Evolutionary conservation across 2,329 filamentous ascomycete genomes (phyloP).

Genomic region (Teratosphaeriaceae sp.): DNA sequence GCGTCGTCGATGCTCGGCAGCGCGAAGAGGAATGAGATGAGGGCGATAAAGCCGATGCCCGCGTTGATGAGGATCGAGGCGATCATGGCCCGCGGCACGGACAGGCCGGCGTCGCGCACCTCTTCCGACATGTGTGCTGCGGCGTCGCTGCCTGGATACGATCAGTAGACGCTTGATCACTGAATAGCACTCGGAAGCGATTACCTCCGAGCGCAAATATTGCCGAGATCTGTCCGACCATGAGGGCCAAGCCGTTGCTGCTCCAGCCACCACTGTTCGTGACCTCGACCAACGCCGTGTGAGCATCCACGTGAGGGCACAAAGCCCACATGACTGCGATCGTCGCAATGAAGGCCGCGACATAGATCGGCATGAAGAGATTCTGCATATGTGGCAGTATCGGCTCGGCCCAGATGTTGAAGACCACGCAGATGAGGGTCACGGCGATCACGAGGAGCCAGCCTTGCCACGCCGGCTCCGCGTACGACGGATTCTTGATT

Average conservation of each 20-base stretch:
- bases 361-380: constrained; percentile 23
- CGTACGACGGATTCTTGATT: constrained; percentile 37
- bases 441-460: constrained; percentile 44
- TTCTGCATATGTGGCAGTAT: constrained; percentile 34
- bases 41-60: constrained; percentile 27
- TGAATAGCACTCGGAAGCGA: neutral
- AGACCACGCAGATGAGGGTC: constrained; percentile 35
- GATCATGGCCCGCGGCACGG: constrained; percentile 26
- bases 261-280: constrained; percentile 35
- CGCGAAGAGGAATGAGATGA: constrained; percentile 24
- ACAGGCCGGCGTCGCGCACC: constrained; percentile 22
- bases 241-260: constrained; percentile 22
- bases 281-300: constrained; percentile 32
- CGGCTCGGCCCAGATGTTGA: constrained; percentile 33
- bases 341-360: constrained; percentile 1
- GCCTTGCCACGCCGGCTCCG: constrained; percentile 40
- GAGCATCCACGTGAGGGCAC: constrained; percentile 18
- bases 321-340: constrained; percentile 4
- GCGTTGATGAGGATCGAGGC: constrained; percentile 27
- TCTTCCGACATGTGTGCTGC: constrained; percentile 24
- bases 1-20: constrained; percentile 5
- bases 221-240: constrained; percentile 28
- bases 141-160: neutral
- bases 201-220: constrained; percentile 22
- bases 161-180: neutral